phyloP scores from a whole-genome alignment of 257 asterid genomes.

The Verbascum thapsus region DNA sequence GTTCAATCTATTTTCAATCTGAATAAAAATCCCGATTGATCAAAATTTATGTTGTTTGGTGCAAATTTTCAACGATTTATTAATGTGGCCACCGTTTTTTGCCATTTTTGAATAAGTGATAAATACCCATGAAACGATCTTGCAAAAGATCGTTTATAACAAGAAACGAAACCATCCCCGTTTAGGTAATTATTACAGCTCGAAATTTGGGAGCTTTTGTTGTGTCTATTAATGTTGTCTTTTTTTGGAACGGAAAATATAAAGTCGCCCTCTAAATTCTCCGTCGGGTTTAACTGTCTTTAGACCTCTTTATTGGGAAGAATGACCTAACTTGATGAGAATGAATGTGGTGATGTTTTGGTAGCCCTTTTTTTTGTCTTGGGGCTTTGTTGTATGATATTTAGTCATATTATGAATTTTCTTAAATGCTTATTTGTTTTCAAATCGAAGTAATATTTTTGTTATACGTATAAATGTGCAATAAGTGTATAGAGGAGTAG shows the following conservation, averaged over 20 bases:
- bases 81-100: slow-evolving; percentile 43
- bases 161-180: slow-evolving; percentile 26
- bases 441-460: too few species aligned
- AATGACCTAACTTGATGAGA: slow-evolving; percentile 41
- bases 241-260: slow-evolving; percentile 47
- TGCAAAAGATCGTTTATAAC: slow-evolving; percentile 35
- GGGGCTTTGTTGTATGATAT: slow-evolving; percentile 50
- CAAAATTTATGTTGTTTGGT: too few species aligned
- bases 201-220: slow-evolving; percentile 52
- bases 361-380: slow-evolving; percentile 42
- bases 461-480: too few species aligned
- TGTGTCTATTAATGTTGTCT: slow-evolving; percentile 49
- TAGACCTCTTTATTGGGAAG: slow-evolving; percentile 37
- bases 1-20: too few species aligned
- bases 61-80: slow-evolving; percentile 38
- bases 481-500: too few species aligned
- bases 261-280: slow-evolving; percentile 34
- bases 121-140: slow-evolving; percentile 33
- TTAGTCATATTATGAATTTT: slow-evolving; percentile 38
- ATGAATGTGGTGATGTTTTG: slow-evolving; percentile 44
- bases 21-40: slow-evolving; percentile 33
- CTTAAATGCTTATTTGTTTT: slow-evolving; percentile 26
- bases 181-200: slow-evolving; percentile 32
- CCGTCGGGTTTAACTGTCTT: slow-evolving; percentile 42
- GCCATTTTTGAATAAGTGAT: slow-evolving; percentile 51